These are phyloP conservation scores for Tephrocybe rancida DNA, from an alignment of 768 basidiomycete genomes.

Conservation along the genomic window DNA sequence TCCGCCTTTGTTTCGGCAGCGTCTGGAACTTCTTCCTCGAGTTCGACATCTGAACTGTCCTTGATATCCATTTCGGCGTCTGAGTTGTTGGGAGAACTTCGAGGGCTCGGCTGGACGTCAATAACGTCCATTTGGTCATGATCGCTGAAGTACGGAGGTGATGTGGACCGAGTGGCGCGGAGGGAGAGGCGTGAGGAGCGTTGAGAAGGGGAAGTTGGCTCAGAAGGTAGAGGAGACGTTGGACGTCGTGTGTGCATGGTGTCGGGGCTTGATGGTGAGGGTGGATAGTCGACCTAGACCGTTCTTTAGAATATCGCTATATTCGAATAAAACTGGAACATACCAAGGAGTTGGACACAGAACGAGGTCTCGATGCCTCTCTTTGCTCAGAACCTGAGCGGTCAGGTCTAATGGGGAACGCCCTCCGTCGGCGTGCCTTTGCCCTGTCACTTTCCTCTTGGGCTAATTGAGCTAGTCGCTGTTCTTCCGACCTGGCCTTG, in stretches of 20 bases:
- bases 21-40: not conserved
- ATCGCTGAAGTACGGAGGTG: not conserved
- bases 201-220: not conserved
- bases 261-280: not conserved
- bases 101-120: not conserved
- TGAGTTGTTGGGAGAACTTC: not conserved
- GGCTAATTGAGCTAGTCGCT: not conserved
- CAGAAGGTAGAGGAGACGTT: not conserved
- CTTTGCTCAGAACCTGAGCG: not conserved
- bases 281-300: not conserved
- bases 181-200: not conserved
- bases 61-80: not conserved
- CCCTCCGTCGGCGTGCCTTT: slow-evolving; percentile 16
- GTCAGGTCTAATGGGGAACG: slow-evolving; percentile 25
- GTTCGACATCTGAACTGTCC: slow-evolving; percentile 1
- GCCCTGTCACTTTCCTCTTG: slow-evolving; percentile 17
- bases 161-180: not conserved
- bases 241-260: not conserved
- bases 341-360: slow-evolving; percentile 1
- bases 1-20: slow-evolving; percentile 26
- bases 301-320: not conserved
- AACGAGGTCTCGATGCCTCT: not conserved
- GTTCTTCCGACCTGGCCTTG: not conserved
- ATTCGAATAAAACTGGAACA: not conserved
- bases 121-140: not conserved